Evolutionary conservation across 1,139 yeast genomes (phyloP).

Genomic region (Nadsonia commutata): DNA sequence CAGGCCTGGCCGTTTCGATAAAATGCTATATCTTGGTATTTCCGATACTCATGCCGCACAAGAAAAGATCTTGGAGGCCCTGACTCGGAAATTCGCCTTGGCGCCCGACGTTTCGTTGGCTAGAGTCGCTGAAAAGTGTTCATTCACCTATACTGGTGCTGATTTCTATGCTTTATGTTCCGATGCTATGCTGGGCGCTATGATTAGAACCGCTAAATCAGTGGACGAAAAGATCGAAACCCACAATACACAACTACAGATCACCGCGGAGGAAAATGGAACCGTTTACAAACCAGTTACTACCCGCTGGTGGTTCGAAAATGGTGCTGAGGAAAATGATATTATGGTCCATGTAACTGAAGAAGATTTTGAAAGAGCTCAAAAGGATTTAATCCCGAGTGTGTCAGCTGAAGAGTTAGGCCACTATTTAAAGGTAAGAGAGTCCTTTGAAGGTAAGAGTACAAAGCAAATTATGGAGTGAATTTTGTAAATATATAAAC

Average conservation of each 20-base stretch:
- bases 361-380: conserved; percentile 66
- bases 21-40: conserved; percentile 83
- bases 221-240: conserved; percentile 52
- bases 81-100: conserved; percentile 66
- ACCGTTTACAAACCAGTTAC: conserved; percentile 30
- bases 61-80: conserved; percentile 68
- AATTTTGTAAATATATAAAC: neutral
- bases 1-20: conserved; percentile 94
- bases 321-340: conserved; percentile 55
- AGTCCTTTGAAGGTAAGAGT: conserved; percentile 46
- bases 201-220: conserved; percentile 72
- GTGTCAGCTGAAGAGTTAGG: conserved; percentile 78
- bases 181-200: conserved; percentile 89
- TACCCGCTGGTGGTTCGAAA: conserved; percentile 86
- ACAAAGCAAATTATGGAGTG: neutral
- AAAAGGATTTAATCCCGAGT: conserved; percentile 58
- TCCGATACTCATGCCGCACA: conserved; percentile 87
- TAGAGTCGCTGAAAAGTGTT: conserved; percentile 55
- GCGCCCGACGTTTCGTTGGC: conserved; percentile 44
- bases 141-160: conserved; percentile 90
- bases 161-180: conserved; percentile 93
- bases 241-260: conserved; percentile 30
- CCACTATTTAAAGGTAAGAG: conserved; percentile 65
- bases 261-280: conserved; percentile 19
- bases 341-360: conserved; percentile 50